Base-by-base conservation (phyloP, 2,329 filamentous ascomycete genomes). In the Didymella keratinophila region DNA sequence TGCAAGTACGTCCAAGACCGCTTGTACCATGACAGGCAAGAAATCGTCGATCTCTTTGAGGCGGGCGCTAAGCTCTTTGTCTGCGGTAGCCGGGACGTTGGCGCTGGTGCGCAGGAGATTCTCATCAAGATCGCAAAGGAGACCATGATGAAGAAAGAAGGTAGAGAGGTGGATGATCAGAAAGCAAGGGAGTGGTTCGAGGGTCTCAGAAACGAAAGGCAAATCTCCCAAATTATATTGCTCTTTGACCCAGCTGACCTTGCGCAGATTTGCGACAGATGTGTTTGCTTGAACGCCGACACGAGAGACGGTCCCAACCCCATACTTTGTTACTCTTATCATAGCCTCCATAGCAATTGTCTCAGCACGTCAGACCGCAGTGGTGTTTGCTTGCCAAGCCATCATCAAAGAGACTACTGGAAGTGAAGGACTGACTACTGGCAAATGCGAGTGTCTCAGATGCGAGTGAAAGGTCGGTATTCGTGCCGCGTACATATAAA, bases 61-160 rank as follows among this genome's bases (percentile, higher is more conserved):
- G 62, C 72, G 5, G 83, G 81, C 0, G 83, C 87, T 0, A 83
- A 84, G 67, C 76, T 89, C 0, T 91, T 85, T 66, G 83, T 90
- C 2, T 92, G 89, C 70, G 89, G 89, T 4, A 86, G 84, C 45
- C 57, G 71, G 16, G 74, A 70, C 18, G 77, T 84, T 0, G 82
- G 81, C 0, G 76, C 81, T 43, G 79, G 77, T 5, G 79, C 82
- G 0, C 76, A 78, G 62, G 70, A 75, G 36, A 72, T 68, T 3
- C 74, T 78, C 46, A 77, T 80, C 55, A 77, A 71, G 62, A 81
- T 83, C 43, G 77, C 78, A 45, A 71, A 72, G 56, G 80, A 83
- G 62, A 65, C 68, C 23, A 74, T 79, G 25, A 74, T 79, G 55
- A 70, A 78, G 36, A 73, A 73, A 52, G 61, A 72, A 7, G 78